Percentiles rank a stretch among this genome's conserved stretches.
These are phyloP conservation scores for Dothideomycetes sp. DNA, from an alignment of 2,329 filamentous ascomycete species.

Conservation along the genomic window DNA sequence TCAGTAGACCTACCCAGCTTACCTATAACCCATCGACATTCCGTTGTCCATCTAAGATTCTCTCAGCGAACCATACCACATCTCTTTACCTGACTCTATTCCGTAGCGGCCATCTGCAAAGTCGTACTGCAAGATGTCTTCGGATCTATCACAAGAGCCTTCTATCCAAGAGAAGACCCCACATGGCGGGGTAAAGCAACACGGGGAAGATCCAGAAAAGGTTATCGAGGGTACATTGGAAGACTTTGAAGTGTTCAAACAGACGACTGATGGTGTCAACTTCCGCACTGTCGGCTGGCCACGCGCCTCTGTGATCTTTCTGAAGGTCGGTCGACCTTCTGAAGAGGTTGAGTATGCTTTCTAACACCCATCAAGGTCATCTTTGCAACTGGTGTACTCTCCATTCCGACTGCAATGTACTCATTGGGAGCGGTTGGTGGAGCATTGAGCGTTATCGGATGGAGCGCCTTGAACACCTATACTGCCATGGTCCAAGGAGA, in stretches of 20 bases:
- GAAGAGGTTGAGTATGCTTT: neutral
- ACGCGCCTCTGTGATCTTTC: constrained; percentile 40
- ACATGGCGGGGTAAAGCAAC: no score
- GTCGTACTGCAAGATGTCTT: no score
- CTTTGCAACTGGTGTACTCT: constrained; percentile 39
- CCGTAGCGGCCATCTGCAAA: no score
- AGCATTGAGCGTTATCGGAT: constrained; percentile 36
- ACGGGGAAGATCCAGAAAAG: constrained; percentile 33
- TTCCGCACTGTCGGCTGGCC: constrained; percentile 45
- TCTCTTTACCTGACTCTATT: no score
- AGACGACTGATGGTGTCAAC: constrained; percentile 35
- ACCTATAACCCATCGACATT: no score
- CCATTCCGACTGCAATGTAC: constrained; percentile 38
- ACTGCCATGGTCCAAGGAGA: constrained; percentile 38
- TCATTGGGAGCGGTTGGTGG: constrained; percentile 37
- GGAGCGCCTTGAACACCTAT: constrained; percentile 39
- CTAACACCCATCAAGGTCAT: constrained; percentile 21
- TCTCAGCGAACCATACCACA: no score
- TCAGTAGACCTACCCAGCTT: no score
- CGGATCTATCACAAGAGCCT: no score
- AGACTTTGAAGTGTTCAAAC: constrained; percentile 40
- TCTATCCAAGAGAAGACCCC: no score
- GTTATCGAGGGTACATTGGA: constrained; percentile 31
- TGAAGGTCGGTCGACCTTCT: constrained; percentile 26
- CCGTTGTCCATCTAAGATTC: no score